phyloP scores from a whole-genome alignment of 169 alveolate genomes.

The Cryptosporidium baileyi region DNA sequence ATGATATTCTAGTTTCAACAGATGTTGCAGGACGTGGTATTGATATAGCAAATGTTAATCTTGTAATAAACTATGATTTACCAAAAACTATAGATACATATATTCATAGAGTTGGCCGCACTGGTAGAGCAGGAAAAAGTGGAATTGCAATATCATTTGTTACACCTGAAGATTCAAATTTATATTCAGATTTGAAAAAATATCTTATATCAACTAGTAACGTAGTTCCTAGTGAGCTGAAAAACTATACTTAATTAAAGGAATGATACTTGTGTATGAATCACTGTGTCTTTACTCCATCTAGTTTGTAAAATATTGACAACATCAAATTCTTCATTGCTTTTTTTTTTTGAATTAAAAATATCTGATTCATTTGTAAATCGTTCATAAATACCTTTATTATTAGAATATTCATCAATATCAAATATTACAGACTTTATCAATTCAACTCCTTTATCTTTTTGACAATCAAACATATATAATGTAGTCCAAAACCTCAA shows the following conservation, averaged over 20 bases:
- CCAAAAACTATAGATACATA: conserved; percentile 95
- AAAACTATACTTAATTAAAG: neutral
- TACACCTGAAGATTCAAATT: conserved; percentile 89
- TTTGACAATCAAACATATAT: conserved; percentile 46
- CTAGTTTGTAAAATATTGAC: conserved; percentile 43
- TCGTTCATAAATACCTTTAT: neutral
- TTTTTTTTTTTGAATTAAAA: neutral
- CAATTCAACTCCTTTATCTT: neutral
- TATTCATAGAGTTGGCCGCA: conserved; percentile 91
- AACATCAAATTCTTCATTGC: conserved; percentile 29
- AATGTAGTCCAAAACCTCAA: conserved; percentile 1
- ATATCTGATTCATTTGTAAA: neutral
- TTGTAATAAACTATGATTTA: conserved; percentile 97
- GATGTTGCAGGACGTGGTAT: conserved; percentile 99
- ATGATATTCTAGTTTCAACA: conserved; percentile 95
- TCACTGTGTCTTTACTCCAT: conserved; percentile 28
- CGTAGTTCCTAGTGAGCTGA: conserved; percentile 89
- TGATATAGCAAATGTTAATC: conserved; percentile 93
- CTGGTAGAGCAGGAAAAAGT: conserved; percentile 98
- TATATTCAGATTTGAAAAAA: conserved; percentile 90
- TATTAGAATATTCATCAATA: neutral
- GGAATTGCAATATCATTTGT: conserved; percentile 95
- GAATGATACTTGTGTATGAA: neutral
- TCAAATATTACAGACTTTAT: conserved; percentile 16
- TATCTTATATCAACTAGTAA: conserved; percentile 87